Base-by-base conservation (phyloP, 1,284 basidiomycete genomes). In the Marasmius sp. region DNA sequence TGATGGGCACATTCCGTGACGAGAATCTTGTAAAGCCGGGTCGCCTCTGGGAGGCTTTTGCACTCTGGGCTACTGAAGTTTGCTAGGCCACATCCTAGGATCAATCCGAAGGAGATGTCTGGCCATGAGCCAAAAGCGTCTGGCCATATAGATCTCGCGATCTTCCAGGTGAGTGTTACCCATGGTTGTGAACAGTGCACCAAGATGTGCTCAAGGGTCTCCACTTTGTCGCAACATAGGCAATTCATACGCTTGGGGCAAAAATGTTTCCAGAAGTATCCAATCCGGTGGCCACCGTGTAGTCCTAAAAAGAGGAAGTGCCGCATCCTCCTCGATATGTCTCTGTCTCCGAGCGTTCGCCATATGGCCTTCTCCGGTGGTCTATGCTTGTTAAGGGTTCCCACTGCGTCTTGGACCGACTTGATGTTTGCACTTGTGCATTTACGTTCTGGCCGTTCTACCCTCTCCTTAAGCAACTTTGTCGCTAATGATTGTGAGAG, bases 1-100 rank as follows among this genome's bases (percentile, higher is more conserved):
- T 55, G 36, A 37, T 45, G 53, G 16, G 61, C 53, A 0, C 47
- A 20, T 54, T 65, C 63, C 2, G 63, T 41, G 33, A 58, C 55
- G 8, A 64, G 57, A 22, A 64, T 64, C 16, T 39, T 34, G 6
- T 37, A 47, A 12, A 64, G 53, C 8, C 22, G 48, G 9, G 14
- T 27, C 9, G 48, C 48, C 8, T 9, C 48, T 10, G 18, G 8
- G 9, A 10, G 8, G 20, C 8, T 9, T 8, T 49, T 49, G 8
- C 48, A 9, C 8, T 49, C 8, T 8, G 8, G 8, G 20, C 20
- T 18, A 9, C 20, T 49, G 48, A 49, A 8, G 10, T 10, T 8
- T 10, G 20, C 18, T 8, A 18, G 10, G 8, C 48, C 48, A 49
- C 48, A n/a, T 9, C 16, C 48, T 27, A 49, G 22, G 9, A 27